A percentile compares a stretch with the other conserved stretches of the same genome.
These are phyloP conservation scores for Incumbomyces delicatus DNA, from an alignment of 2,329 filamentous ascomycete genomes.

Conservation along the genomic window DNA sequence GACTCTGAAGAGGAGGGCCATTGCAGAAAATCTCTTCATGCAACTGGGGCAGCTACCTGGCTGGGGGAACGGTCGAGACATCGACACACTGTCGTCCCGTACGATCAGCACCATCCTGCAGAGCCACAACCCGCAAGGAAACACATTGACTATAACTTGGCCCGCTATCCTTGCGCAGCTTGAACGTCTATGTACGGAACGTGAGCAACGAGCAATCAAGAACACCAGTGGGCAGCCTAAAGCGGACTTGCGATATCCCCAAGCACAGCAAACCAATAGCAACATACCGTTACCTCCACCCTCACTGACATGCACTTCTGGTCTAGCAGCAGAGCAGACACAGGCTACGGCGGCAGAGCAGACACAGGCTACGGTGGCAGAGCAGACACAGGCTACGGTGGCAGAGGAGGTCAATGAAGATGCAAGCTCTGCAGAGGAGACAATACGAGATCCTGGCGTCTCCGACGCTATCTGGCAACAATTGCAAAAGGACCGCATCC, in stretches of 20 bases:
- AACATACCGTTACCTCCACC: too few species aligned
- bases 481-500: conserved; percentile 15
- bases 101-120: conserved; percentile 4
- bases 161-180: neutral
- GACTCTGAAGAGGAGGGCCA: neutral
- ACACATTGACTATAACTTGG: neutral
- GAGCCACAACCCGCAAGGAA: neutral
- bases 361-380: too few species aligned
- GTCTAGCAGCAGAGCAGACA: too few species aligned
- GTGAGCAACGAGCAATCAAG: neutral
- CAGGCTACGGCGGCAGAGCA: too few species aligned
- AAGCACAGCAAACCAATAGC: too few species aligned
- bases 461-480: conserved; percentile 21
- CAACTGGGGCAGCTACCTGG: neutral
- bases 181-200: neutral
- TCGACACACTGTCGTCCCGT: conserved; percentile 7
- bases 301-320: too few species aligned
- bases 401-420: too few species aligned
- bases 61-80: conserved; percentile 14
- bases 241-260: neutral
- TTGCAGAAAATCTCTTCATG: conserved; percentile 8
- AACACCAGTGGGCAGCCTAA: neutral
- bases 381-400: too few species aligned
- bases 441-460: conserved; percentile 19
- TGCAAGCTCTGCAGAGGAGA: too few species aligned